Evolutionary conservation across 306 rosid species (phyloP), one percentile per base, ranked within the genome.

Genomic region (Glycine tomentella): DNA sequence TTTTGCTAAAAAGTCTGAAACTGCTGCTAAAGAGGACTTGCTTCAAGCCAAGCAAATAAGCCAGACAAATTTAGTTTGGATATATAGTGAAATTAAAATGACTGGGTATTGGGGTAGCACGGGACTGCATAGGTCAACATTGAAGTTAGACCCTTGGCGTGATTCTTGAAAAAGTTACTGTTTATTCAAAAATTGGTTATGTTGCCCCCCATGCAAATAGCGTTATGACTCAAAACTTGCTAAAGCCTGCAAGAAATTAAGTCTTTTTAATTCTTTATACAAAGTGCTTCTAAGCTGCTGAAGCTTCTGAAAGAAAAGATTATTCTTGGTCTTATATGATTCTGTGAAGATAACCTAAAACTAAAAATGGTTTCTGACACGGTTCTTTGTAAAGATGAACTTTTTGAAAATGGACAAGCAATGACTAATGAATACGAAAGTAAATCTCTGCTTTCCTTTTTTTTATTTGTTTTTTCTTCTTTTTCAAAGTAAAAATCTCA

Each of bases 11-110:
- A 20, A 20, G 40, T 70, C 11, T 53, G 56, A 81, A 53, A 69
- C 31, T 53, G 17, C 73, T 17, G 65, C 69, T 57, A 46, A 55
- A 7, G 45, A 49, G 31, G 51, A 81, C 34, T 61, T 44, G 8
- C 44, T 40, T 34, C 38, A 34, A 34, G 38, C 38, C 38, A 81
- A 78, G 81, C 44, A 36, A 52, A 81, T 77, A 63, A 73, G 81
- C 17, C 58, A 67, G 1, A 83, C 2, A 57, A 11, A 11, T 48
- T 69, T 40, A 53, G 17, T 51, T 55, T 15, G 7, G 73, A 73
- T n/a, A n/a, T n/a, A n/a, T n/a, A n/a, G 52, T 16, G 44, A 33
- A 13, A 42, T 40, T 40, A n/a, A 52, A 63, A 55, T 4, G 31
- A 25, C 31, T 25, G 31, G 31, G n/a, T n/a, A n/a, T n/a, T n/a